phyloP scores from a whole-genome alignment of 2,329 filamentous ascomycete genomes.

The Aspergillus awamori region DNA sequence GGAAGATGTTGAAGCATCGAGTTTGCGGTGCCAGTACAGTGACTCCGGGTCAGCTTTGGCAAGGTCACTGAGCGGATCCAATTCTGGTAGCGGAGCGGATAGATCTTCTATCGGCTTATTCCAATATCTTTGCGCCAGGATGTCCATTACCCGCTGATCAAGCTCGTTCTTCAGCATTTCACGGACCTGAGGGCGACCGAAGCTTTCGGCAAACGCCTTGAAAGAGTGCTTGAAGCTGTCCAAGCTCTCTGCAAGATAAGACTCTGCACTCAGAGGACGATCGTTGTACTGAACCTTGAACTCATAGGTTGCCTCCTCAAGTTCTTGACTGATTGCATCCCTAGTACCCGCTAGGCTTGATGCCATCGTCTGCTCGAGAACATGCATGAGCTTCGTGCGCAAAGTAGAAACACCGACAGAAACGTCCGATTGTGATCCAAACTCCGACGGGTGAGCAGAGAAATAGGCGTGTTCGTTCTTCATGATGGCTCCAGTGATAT shows the following conservation, averaged over 20 bases:
- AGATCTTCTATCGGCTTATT: slow-evolving; percentile 92
- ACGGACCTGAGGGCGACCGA: slow-evolving; percentile 86
- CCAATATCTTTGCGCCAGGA: slow-evolving; percentile 94
- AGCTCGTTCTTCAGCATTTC: slow-evolving; percentile 88
- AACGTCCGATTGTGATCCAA: slow-evolving; percentile 71
- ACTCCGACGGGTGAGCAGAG: slow-evolving; percentile 77
- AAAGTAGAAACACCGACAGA: slow-evolving; percentile 82
- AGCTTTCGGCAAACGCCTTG: slow-evolving; percentile 86
- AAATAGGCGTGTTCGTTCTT: slow-evolving; percentile 91
- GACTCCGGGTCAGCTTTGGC: slow-evolving; percentile 84
- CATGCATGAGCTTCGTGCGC: slow-evolving; percentile 94
- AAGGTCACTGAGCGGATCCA: slow-evolving; percentile 73
- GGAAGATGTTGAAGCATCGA: slow-evolving; percentile 87
- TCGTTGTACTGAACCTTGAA: slow-evolving; percentile 99
- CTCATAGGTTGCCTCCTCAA: slow-evolving; percentile 96
- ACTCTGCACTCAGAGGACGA: slow-evolving; percentile 88
- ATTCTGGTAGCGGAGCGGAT: slow-evolving; percentile 65
- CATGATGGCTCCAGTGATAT: slow-evolving; percentile 77
- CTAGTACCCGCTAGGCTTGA: slow-evolving; percentile 84
- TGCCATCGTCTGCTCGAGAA: slow-evolving; percentile 96
- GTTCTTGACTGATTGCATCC: slow-evolving; percentile 89
- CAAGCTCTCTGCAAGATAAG: slow-evolving; percentile 91
- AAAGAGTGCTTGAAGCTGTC: slow-evolving; percentile 98
- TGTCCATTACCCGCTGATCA: slow-evolving; percentile 90
- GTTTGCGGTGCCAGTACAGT: slow-evolving; percentile 88